Conservation (phyloP, 2,329 filamentous ascomycete genomes). For the Diaporthe destruens region DNA sequence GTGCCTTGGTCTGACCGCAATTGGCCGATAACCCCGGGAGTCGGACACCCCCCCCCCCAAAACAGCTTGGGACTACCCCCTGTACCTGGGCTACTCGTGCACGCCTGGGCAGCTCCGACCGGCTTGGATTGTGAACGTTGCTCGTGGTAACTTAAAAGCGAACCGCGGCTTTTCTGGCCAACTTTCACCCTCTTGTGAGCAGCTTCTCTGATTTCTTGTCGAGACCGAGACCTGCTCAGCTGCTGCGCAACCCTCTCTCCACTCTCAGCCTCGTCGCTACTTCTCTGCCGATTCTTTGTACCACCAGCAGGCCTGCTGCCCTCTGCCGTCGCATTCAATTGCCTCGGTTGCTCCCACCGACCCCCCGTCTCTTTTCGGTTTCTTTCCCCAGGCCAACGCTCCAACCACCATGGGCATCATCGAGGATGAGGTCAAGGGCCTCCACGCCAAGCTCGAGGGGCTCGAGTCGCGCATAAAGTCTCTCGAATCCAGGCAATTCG, state of each 20-base stretch:
- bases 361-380: conserved; percentile 9
- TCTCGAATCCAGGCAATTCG: conserved; percentile 80
- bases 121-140: conserved; percentile 20
- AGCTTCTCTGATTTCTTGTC: conserved; percentile 13
- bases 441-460: conserved; percentile 85
- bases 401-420: conserved; percentile 80
- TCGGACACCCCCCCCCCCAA: background rate
- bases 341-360: conserved; percentile 21
- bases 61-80: conserved; percentile 2
- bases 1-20: conserved; percentile 11
- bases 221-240: conserved; percentile 16
- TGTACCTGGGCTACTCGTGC: conserved; percentile 9
- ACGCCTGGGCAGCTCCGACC: conserved; percentile 26
- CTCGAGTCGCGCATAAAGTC: conserved; percentile 89
- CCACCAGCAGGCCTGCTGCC: conserved; percentile 22
- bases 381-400: conserved; percentile 6
- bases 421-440: conserved; percentile 85
- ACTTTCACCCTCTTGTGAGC: conserved; percentile 12
- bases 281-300: background rate
- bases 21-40: conserved; percentile 14
- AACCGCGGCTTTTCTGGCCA: conserved; percentile 34
- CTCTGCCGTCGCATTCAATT: conserved; percentile 34
- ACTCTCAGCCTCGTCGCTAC: conserved; percentile 29
- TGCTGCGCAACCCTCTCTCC: conserved; percentile 28
- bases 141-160: conserved; percentile 34